These are phyloP conservation scores for Fraxinus ornus DNA, from an alignment of 305 asterid genomes.

Conservation along the genomic window DNA sequence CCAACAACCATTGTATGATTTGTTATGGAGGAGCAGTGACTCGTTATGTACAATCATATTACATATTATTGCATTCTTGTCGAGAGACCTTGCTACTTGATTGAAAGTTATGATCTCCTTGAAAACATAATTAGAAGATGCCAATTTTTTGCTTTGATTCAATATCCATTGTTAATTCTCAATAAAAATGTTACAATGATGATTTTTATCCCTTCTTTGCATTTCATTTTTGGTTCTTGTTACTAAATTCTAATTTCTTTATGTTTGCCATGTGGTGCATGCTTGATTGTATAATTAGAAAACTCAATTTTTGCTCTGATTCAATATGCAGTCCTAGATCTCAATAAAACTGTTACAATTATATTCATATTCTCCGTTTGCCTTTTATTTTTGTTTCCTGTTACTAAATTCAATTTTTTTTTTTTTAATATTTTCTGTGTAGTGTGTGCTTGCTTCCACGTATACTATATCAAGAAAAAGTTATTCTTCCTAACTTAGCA, in stretches of 20 bases:
- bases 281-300: background rate
- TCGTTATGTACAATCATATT: background rate
- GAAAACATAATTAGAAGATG: background rate
- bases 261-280: background rate
- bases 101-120: background rate
- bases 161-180: background rate
- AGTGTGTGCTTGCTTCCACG: background rate
- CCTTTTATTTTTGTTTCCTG: background rate
- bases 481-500: background rate
- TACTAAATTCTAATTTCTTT: background rate
- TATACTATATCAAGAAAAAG: background rate
- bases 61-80: background rate
- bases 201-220: background rate
- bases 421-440: background rate
- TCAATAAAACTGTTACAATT: background rate
- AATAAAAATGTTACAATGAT: background rate
- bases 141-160: background rate
- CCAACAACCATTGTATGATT: background rate
- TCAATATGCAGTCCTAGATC: background rate
- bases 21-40: background rate
- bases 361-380: background rate
- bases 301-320: background rate
- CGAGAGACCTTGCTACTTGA: background rate
- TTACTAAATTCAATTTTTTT: background rate
- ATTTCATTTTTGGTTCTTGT: background rate